Percentiles rank a stretch among this genome's conserved stretches.
phyloP scores from a whole-genome alignment of 78 protist species.

The Dictyostelium citrinum region DNA sequence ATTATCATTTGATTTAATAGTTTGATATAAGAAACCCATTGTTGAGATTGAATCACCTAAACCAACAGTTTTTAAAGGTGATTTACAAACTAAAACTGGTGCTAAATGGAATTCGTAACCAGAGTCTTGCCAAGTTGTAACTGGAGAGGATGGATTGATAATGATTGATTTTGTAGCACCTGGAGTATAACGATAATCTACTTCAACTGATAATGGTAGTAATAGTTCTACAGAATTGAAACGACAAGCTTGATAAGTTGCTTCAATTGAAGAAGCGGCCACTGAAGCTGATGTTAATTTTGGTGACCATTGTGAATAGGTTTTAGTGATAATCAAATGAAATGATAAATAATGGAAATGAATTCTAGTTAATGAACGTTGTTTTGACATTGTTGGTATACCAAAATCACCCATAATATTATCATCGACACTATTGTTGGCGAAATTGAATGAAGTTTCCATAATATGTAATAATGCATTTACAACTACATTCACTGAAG shows the following conservation, averaged over 20 bases:
- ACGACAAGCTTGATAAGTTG: constrained; percentile 64
- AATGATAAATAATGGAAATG: constrained; percentile 78
- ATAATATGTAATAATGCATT: constrained; percentile 34
- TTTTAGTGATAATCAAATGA: constrained; percentile 35
- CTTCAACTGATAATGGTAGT: constrained; percentile 31
- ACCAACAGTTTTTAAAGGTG: constrained; percentile 72
- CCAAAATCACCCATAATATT: not conserved
- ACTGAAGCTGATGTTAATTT: constrained; percentile 14
- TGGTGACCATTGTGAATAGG: not conserved
- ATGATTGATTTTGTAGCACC: constrained; percentile 21
- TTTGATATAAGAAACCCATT: constrained; percentile 59
- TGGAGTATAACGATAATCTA: constrained; percentile 56
- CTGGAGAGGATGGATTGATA: constrained; percentile 11
- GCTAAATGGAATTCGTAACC: constrained; percentile 46
- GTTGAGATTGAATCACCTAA: constrained; percentile 81
- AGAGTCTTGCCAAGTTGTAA: constrained; percentile 58
- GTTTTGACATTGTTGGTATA: not conserved
- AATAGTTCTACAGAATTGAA: constrained; percentile 2
- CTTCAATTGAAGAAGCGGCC: constrained; percentile 66
- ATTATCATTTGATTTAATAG: constrained; percentile 12
- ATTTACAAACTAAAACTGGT: constrained; percentile 74
- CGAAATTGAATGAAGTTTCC: not conserved
- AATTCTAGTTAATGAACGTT: constrained; percentile 17
- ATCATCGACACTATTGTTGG: not conserved
- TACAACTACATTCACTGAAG: constrained; percentile 3